Conservation (phyloP, 768 basidiomycete genomes). For the Neoboletus brunneissimus region DNA sequence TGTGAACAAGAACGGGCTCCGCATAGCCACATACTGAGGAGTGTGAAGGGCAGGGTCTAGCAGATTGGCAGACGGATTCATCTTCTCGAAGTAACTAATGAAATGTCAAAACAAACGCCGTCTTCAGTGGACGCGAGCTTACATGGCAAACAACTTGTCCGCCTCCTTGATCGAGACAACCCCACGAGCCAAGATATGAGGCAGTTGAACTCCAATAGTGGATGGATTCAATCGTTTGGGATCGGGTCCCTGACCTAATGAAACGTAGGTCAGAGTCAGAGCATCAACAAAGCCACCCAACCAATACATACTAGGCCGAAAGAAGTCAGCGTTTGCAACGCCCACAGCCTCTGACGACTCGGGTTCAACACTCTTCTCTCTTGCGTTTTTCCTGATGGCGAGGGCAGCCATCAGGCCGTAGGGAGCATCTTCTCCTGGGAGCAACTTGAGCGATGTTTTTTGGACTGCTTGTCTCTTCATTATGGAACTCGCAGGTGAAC, state of each 20-base stretch:
- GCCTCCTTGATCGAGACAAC: conserved; percentile 64
- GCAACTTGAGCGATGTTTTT: conserved; percentile 47
- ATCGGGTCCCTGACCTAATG: conserved; percentile 42
- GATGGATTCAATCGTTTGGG: conserved; percentile 39
- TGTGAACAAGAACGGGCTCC: conserved; percentile 90
- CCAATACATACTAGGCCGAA: conserved; percentile 51
- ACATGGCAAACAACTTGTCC: conserved; percentile 74
- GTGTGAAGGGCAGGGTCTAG: conserved; percentile 85
- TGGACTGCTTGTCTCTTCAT: conserved; percentile 40
- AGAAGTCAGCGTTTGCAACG: conserved; percentile 67
- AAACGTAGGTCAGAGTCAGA: not conserved
- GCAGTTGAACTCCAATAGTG: conserved; percentile 47
- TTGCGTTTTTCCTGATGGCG: conserved; percentile 45
- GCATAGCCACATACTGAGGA: conserved; percentile 71
- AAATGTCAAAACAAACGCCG: conserved; percentile 1
- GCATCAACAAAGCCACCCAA: not conserved
- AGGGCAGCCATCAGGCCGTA: conserved; percentile 77
- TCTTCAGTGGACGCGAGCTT: conserved; percentile 15
- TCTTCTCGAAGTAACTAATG: conserved; percentile 67
- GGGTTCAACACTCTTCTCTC: conserved; percentile 41
- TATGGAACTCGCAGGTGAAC: conserved; percentile 32
- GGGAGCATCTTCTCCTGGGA: conserved; percentile 62
- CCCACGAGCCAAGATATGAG: conserved; percentile 62
- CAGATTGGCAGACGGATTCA: conserved; percentile 76
- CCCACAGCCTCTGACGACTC: conserved; percentile 53